phyloP scores from a whole-genome alignment of 495 filamentous ascomycete genomes.

The Cercophora samala region DNA sequence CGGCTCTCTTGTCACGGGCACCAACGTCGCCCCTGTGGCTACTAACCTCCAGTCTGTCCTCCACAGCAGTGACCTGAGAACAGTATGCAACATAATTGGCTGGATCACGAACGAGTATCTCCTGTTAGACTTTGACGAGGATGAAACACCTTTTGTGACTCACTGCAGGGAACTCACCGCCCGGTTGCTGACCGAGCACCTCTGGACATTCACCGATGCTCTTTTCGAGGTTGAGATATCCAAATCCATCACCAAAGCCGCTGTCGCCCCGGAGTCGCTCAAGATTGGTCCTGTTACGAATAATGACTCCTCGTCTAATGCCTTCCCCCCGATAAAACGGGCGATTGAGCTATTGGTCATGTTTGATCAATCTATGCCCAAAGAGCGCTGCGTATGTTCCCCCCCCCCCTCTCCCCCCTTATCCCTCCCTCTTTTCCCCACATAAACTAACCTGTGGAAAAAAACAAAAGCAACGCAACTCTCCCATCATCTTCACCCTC shows the following conservation, averaged over 20 bases:
- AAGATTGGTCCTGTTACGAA: conserved; percentile 39
- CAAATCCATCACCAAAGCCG: conserved; percentile 49
- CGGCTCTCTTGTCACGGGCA: conserved; percentile 41
- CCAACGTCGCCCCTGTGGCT: conserved; percentile 47
- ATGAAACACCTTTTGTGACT: conserved; percentile 68
- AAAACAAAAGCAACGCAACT: conserved; percentile 51
- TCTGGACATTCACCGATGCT: conserved; percentile 51
- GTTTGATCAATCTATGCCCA: conserved; percentile 66
- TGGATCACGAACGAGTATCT: conserved; percentile 79
- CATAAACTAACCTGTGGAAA: conserved; percentile 38
- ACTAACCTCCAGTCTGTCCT: conserved; percentile 44
- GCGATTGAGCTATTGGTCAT: conserved; percentile 79
- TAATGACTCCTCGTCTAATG: conserved; percentile 54
- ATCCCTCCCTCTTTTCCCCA: conserved; percentile 10
- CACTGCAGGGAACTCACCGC: conserved; percentile 63
- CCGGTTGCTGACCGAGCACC: conserved; percentile 51
- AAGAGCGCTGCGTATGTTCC: conserved; percentile 66
- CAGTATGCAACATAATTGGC: conserved; percentile 72
- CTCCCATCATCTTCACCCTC: conserved; percentile 47
- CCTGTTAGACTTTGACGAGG: conserved; percentile 69
- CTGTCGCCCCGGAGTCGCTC: conserved; percentile 39
- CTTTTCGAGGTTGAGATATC: conserved; percentile 51
- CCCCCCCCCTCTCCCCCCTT: conserved; percentile 13
- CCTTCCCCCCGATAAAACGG: conserved; percentile 62
- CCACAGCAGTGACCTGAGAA: conserved; percentile 41